Percentiles rank a stretch among this genome's conserved stretches.
phyloP scores from a whole-genome alignment of 2,329 filamentous ascomycete genomes.

The Colletotrichum sp. region DNA sequence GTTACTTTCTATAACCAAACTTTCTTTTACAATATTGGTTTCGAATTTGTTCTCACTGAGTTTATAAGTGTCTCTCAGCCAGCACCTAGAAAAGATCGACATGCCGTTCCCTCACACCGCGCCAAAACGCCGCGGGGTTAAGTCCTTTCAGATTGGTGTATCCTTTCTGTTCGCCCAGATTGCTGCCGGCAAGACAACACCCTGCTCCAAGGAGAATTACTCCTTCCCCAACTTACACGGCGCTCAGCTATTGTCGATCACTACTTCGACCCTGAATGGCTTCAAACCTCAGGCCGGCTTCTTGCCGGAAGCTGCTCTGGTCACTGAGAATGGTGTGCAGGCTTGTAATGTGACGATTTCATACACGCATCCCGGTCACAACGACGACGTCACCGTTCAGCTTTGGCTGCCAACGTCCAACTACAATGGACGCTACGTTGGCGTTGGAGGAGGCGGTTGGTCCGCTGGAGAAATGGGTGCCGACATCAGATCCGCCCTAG shows the following conservation, averaged over 20 bases:
- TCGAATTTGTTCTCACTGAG: not conserved
- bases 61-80: not conserved
- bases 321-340: not conserved
- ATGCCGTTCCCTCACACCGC: not conserved
- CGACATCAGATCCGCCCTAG: slow-evolving; percentile 27
- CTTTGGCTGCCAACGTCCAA: slow-evolving; percentile 27
- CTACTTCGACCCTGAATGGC: not conserved
- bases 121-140: not conserved
- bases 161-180: not conserved
- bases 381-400: slow-evolving; percentile 26
- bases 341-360: slow-evolving; percentile 30
- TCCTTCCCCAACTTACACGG: not conserved
- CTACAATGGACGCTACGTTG: slow-evolving; percentile 36
- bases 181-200: not conserved
- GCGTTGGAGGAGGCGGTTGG: slow-evolving; percentile 33
- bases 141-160: not conserved
- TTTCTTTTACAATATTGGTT: not conserved
- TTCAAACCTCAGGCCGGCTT: not conserved
- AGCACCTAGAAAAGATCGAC: not conserved
- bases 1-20: not conserved
- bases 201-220: not conserved
- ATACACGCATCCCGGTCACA: slow-evolving; percentile 26
- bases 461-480: slow-evolving; percentile 22
- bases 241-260: not conserved
- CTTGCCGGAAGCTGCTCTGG: not conserved